A percentile compares a stretch with the other conserved stretches of the same genome.
Conservation (phyloP, 2,329 filamentous ascomycete species). For the Cladosporium sp. region DNA sequence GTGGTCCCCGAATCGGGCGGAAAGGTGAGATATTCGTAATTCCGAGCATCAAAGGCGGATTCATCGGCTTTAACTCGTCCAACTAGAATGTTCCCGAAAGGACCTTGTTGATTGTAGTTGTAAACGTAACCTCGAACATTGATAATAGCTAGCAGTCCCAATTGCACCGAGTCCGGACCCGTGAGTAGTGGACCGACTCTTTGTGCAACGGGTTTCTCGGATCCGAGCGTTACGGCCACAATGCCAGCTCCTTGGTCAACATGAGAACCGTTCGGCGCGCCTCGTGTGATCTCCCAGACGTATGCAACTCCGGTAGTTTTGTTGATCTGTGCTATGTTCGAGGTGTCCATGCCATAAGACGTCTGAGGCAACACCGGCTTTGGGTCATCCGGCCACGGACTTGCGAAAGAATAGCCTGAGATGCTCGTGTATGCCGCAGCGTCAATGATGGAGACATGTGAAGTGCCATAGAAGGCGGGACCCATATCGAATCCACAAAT, state of each 20-base stretch:
- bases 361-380: not conserved
- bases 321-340: not conserved
- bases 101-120: not conserved
- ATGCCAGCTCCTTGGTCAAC: not conserved
- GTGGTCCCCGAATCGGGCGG: not conserved
- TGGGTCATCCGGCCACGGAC: not conserved
- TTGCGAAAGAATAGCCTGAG: not conserved
- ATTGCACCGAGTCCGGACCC: not conserved
- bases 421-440: not conserved
- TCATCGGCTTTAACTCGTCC: not conserved
- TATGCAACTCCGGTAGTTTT: not conserved
- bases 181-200: not conserved
- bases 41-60: not conserved
- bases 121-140: not conserved
- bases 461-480: not conserved
- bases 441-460: not conserved
- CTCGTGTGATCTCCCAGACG: not conserved
- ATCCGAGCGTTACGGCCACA: not conserved
- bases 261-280: not conserved
- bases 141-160: not conserved
- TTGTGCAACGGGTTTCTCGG: not conserved
- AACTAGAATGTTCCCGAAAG: not conserved
- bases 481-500: not conserved
- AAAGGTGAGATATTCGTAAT: not conserved
- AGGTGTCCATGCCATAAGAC: not conserved